Evolutionary conservation across 2,329 filamentous ascomycete species (phyloP).

Genomic region (Madurella fahalii): DNA sequence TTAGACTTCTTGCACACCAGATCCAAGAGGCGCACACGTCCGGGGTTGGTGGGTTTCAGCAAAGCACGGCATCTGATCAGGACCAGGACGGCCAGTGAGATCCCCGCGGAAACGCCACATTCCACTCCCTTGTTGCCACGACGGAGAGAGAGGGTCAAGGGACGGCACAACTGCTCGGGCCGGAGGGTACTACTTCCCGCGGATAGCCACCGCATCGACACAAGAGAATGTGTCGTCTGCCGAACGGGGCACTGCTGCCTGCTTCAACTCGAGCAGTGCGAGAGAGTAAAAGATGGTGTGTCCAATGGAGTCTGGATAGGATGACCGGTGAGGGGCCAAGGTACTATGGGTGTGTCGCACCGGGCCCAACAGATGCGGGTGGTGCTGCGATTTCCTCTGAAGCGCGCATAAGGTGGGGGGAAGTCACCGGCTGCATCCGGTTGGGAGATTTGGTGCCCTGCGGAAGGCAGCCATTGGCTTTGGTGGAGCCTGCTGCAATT

Average conservation of each 20-base stretch:
- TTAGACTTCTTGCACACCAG: not conserved
- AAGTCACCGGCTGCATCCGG: slow-evolving; percentile 10
- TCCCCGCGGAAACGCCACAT: not conserved
- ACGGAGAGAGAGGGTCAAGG: not conserved
- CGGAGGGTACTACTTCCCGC: not conserved
- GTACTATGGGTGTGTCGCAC: not conserved
- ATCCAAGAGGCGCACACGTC: too few species aligned
- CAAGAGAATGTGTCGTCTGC: not conserved
- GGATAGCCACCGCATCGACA: not conserved
- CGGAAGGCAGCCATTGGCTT: not conserved
- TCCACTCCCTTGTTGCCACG: not conserved
- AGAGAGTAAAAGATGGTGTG: slow-evolving; percentile 19
- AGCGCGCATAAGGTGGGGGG: not conserved
- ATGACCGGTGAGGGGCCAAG: slow-evolving; percentile 23
- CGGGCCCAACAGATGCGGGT: not conserved
- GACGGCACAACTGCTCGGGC: slow-evolving; percentile 1
- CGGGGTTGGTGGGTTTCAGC: too few species aligned
- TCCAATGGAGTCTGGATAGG: slow-evolving; percentile 18
- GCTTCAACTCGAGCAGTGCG: slow-evolving; percentile 1
- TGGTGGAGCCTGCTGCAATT: not conserved
- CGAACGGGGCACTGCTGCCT: not conserved
- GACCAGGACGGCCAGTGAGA: not conserved
- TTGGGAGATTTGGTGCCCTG: slow-evolving; percentile 4
- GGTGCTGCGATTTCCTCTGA: not conserved
- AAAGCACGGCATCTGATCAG: not conserved